Percentiles rank a stretch among this genome's conserved stretches.
Evolutionary conservation across 768 basidiomycete genomes (phyloP).

Genomic region (Arthromyces matolae): DNA sequence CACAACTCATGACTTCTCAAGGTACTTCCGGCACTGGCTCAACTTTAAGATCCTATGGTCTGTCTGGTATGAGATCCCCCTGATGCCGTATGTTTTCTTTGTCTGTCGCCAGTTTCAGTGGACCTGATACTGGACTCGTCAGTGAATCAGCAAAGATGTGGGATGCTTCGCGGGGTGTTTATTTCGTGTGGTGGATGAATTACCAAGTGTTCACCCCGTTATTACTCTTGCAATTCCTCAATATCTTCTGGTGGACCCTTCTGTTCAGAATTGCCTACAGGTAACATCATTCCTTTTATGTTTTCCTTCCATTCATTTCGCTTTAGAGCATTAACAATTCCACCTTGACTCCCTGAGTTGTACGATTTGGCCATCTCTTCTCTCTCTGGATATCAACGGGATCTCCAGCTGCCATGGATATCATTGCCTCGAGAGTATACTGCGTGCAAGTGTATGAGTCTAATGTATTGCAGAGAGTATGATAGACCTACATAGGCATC

Average conservation of each 20-base stretch:
- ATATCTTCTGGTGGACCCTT: conserved; percentile 90
- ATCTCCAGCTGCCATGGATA: conserved; percentile 70
- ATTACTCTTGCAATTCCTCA: conserved; percentile 72
- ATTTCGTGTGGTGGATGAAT: conserved; percentile 74
- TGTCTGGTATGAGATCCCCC: conserved; percentile 73
- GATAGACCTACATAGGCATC: conserved; percentile 65
- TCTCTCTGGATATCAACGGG: conserved; percentile 74
- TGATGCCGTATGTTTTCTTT: conserved; percentile 61
- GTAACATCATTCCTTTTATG: no score
- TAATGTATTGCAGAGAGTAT: neutral
- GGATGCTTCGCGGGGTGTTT: conserved; percentile 59
- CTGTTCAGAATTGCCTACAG: conserved; percentile 74
- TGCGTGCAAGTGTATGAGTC: conserved; percentile 23
- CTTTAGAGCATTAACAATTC: conserved; percentile 53
- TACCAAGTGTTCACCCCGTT: conserved; percentile 79
- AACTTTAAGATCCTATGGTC: conserved; percentile 87
- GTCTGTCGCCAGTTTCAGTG: neutral
- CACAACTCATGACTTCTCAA: conserved; percentile 25
- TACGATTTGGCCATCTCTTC: conserved; percentile 72
- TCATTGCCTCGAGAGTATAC: conserved; percentile 68
- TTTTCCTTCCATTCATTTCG: conserved; percentile 60
- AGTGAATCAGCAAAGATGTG: conserved; percentile 58
- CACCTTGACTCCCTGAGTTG: conserved; percentile 45
- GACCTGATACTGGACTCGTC: conserved; percentile 1
- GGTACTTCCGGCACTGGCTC: conserved; percentile 91